A percentile compares a stretch with the other conserved stretches of the same genome.
Conservation (phyloP, 805 yeast species). For the Torulaspora microellipsoides region DNA sequence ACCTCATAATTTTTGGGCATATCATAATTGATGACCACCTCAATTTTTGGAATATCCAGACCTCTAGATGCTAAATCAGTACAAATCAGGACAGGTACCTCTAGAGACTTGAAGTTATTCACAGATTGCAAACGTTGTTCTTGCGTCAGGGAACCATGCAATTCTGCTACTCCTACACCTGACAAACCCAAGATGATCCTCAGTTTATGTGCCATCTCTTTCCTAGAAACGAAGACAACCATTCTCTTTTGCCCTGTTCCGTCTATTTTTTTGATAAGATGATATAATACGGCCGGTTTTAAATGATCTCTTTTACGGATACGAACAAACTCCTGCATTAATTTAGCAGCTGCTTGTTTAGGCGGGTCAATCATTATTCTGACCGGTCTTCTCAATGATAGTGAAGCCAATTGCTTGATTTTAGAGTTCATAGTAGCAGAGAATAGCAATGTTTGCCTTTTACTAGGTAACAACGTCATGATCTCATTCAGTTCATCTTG, state of each 20-base stretch:
- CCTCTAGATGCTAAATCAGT: conserved; percentile 99
- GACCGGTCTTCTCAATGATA: conserved; percentile 86
- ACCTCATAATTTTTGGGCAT: conserved; percentile 92
- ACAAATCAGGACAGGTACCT: conserved; percentile 85
- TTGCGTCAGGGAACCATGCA: conserved; percentile 80
- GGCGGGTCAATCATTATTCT: conserved; percentile 96
- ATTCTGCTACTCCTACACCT: conserved; percentile 73
- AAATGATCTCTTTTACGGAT: conserved; percentile 81
- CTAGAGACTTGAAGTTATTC: conserved; percentile 72
- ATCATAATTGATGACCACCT: conserved; percentile 88
- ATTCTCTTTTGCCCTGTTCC: conserved; percentile 60
- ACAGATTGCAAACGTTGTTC: conserved; percentile 90
- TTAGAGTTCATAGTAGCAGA: conserved; percentile 98
- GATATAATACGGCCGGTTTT: conserved; percentile 77
- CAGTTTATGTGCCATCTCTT: conserved; percentile 83
- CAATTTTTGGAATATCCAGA: conserved; percentile 97
- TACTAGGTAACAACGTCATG: conserved; percentile 76
- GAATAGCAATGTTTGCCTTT: conserved; percentile 88
- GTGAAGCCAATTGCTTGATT: conserved; percentile 79
- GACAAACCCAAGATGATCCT: conserved; percentile 70
- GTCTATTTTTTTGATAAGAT: conserved; percentile 64
- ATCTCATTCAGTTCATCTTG: conserved; percentile 92
- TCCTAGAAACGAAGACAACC: conserved; percentile 88
- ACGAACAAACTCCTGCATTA: conserved; percentile 91
- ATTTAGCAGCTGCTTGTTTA: conserved; percentile 85